Evolutionary conservation across 1,284 basidiomycete species (phyloP).

Genomic region (Calocybe gambosa): DNA sequence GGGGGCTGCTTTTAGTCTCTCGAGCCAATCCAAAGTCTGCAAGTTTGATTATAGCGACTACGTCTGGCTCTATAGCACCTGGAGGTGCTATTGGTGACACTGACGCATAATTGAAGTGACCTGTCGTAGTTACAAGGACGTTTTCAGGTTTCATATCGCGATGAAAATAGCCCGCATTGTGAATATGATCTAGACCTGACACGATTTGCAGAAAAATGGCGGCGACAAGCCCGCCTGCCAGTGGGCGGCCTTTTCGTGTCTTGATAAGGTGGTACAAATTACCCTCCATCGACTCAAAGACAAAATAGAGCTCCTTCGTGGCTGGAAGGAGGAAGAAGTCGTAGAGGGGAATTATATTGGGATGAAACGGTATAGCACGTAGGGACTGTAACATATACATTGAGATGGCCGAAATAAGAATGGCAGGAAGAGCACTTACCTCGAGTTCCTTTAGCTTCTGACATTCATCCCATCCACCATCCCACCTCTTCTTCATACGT

Average conservation of each 20-base stretch:
- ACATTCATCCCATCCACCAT: constrained; percentile 97
- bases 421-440: constrained; percentile 44
- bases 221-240: constrained; percentile 92
- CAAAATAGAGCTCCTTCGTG: constrained; percentile 96
- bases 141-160: constrained; percentile 99
- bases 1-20: constrained; percentile 83
- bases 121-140: constrained; percentile 99
- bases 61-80: constrained; percentile 80
- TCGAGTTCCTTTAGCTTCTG: constrained; percentile 94
- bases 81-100: constrained; percentile 56
- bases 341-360: constrained; percentile 97
- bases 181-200: constrained; percentile 89
- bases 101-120: constrained; percentile 90
- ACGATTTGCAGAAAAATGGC: constrained; percentile 95
- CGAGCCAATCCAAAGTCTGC: constrained; percentile 98
- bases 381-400: constrained; percentile 61
- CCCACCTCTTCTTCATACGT: constrained; percentile 97
- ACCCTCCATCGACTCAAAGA: constrained; percentile 99
- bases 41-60: constrained; percentile 95
- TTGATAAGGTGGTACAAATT: constrained; percentile 99
- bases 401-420: constrained; percentile 12
- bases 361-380: constrained; percentile 89
- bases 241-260: constrained; percentile 87
- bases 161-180: constrained; percentile 92
- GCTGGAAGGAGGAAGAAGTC: constrained; percentile 95